These are phyloP conservation scores for Eremothecium gossypii DNA, from an alignment of 1,139 yeast genomes.

Conservation along the genomic window DNA sequence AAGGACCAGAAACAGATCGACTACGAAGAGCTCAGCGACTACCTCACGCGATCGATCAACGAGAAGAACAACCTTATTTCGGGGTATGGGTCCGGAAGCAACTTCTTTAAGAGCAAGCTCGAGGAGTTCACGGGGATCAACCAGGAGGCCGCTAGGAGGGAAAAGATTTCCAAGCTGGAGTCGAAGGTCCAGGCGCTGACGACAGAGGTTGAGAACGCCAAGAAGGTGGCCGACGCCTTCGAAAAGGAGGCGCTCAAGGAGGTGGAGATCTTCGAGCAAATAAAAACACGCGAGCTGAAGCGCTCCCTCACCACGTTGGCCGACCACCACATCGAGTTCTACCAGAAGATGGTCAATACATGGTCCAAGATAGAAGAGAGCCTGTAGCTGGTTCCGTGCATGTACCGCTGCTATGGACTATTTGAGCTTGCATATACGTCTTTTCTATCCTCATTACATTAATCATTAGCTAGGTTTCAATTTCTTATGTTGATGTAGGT, in stretches of 20 bases:
- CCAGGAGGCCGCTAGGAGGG: constrained; percentile 46
- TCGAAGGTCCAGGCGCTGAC: constrained; percentile 51
- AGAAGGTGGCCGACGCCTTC: constrained; percentile 60
- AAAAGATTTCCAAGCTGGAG: constrained; percentile 42
- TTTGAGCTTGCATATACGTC: not conserved
- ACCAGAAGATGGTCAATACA: constrained; percentile 57
- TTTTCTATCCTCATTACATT: not conserved
- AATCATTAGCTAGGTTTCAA: constrained; percentile 1
- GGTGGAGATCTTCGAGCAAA: constrained; percentile 71
- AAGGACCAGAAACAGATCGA: constrained; percentile 91
- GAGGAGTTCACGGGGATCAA: constrained; percentile 55
- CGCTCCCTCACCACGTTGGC: constrained; percentile 61
- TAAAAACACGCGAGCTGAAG: constrained; percentile 71
- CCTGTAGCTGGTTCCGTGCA: constrained; percentile 8
- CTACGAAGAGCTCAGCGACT: constrained; percentile 75
- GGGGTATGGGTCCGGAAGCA: constrained; percentile 42
- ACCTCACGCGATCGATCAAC: constrained; percentile 55
- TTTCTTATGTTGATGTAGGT: constrained; percentile 5
- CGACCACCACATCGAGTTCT: constrained; percentile 68
- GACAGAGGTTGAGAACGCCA: constrained; percentile 53
- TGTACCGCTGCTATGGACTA: constrained; percentile 2
- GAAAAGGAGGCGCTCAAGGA: constrained; percentile 60
- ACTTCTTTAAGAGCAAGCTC: constrained; percentile 44
- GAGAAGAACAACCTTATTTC: constrained; percentile 58
- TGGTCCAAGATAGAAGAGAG: constrained; percentile 55